These are phyloP conservation scores for Colletotrichum sp. DNA, from an alignment of 2,329 filamentous ascomycete genomes.

Conservation along the genomic window DNA sequence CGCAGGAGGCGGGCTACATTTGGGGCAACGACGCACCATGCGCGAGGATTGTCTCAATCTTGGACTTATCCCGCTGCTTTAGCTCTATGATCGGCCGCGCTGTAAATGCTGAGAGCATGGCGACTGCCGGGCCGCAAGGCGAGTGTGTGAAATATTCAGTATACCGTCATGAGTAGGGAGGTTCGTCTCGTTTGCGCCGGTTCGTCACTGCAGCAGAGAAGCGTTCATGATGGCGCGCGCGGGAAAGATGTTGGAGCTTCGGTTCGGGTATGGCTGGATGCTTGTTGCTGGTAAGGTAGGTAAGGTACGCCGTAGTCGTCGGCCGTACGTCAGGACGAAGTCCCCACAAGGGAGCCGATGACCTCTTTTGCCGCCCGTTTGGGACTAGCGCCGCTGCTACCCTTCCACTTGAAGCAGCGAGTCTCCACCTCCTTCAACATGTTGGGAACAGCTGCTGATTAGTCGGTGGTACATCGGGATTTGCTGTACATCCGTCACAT, in stretches of 20 bases:
- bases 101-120: conserved; percentile 97
- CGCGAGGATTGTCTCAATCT: conserved; percentile 93
- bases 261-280: conserved; percentile 9
- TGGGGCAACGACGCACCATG: conserved; percentile 64
- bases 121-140: conserved; percentile 46
- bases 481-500: conserved; percentile 1
- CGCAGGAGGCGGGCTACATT: background rate
- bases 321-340: conserved; percentile 16
- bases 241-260: background rate
- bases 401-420: conserved; percentile 2
- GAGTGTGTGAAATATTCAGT: conserved; percentile 16
- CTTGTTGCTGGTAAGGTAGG: background rate
- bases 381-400: background rate
- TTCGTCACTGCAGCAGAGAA: background rate
- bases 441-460: background rate
- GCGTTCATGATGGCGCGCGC: conserved; percentile 11
- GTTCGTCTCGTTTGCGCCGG: background rate
- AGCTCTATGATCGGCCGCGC: conserved; percentile 97
- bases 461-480: background rate
- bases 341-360: conserved; percentile 18
- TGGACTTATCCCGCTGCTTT: conserved; percentile 91
- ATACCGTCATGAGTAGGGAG: conserved; percentile 3
- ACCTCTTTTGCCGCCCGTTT: background rate
- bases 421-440: conserved; percentile 8
- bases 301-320: conserved; percentile 1